These are phyloP conservation scores for Stygiomarasmius scandens DNA, from an alignment of 1,284 basidiomycete genomes.

Conservation along the genomic window DNA sequence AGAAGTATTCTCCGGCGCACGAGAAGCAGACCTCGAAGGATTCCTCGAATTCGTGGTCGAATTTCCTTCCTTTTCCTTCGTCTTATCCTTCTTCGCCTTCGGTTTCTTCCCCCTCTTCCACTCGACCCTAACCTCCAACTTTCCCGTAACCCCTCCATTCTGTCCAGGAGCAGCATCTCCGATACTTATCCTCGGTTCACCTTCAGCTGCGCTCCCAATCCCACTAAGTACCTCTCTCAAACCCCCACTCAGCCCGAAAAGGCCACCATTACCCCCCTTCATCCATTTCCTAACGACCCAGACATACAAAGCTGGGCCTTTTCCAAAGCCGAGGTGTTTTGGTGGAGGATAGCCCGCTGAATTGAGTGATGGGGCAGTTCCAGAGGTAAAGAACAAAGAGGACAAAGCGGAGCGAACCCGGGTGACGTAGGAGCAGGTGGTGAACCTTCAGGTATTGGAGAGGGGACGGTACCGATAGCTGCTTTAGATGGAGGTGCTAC, in stretches of 20 bases:
- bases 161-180: conserved; percentile 13
- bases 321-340: conserved; percentile 14
- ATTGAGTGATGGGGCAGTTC: conserved; percentile 13
- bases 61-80: conserved; percentile 13
- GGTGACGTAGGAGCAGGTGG: too few relatives aligned
- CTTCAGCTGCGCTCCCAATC: conserved; percentile 1
- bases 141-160: conserved; percentile 16
- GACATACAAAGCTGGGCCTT: conserved; percentile 63
- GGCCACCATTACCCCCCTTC: conserved; percentile 41
- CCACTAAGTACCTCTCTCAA: conserved; percentile 16
- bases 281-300: conserved; percentile 85
- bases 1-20: neutral
- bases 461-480: neutral
- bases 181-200: too few relatives aligned
- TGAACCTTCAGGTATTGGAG: too few relatives aligned
- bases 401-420: neutral
- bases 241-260: conserved; percentile 34
- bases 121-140: conserved; percentile 73
- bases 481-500: conserved; percentile 3
- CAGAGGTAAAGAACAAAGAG: neutral
- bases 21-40: neutral
- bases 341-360: conserved; percentile 23
- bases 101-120: conserved; percentile 61
- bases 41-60: conserved; percentile 9
- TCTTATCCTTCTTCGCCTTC: conserved; percentile 21